Percentiles rank a stretch among this genome's conserved stretches.
Conservation (phyloP, 2,329 filamentous ascomycete species). For the Cucurbitaria berberidis region DNA sequence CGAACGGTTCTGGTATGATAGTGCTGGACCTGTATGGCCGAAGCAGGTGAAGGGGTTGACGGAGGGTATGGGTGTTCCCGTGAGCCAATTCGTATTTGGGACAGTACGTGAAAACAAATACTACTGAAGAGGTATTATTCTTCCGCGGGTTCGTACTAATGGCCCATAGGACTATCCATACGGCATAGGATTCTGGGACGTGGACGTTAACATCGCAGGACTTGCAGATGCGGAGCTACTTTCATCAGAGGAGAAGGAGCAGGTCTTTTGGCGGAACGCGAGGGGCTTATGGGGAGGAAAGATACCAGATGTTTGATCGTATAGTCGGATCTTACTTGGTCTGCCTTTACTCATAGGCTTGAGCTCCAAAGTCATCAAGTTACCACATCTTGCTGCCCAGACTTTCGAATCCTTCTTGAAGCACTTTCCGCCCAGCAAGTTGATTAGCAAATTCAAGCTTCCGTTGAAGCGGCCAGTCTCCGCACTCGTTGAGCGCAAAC, state of each 20-base stretch:
- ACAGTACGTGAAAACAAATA: too few relatives aligned
- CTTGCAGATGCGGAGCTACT: conserved; percentile 34
- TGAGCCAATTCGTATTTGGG: conserved; percentile 45
- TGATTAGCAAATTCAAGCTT: conserved; percentile 68
- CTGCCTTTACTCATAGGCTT: too few relatives aligned
- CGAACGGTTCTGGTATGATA: conserved; percentile 47
- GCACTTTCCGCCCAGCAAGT: conserved; percentile 71
- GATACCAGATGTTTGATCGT: too few relatives aligned
- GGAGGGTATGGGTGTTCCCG: conserved; percentile 38
- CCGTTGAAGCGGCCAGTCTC: conserved; percentile 57
- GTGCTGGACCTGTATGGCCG: conserved; percentile 47
- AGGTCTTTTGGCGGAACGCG: conserved; percentile 37
- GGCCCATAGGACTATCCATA: conserved; percentile 48
- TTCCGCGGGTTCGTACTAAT: too few relatives aligned
- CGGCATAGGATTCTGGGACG: conserved; percentile 48
- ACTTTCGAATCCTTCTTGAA: conserved; percentile 66
- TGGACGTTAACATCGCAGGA: conserved; percentile 39
- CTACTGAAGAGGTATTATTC: too few relatives aligned
- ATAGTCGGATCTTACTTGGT: too few relatives aligned
- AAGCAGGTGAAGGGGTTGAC: conserved; percentile 45
- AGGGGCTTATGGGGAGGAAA: conserved; percentile 35
- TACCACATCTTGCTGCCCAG: conserved; percentile 20
- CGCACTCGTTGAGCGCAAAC: conserved; percentile 62
- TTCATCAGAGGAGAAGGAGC: conserved; percentile 29
- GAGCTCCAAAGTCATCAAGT: too few relatives aligned